Evolutionary conservation across 495 filamentous ascomycete species (phyloP).

Genomic region (Penicillium angulare): DNA sequence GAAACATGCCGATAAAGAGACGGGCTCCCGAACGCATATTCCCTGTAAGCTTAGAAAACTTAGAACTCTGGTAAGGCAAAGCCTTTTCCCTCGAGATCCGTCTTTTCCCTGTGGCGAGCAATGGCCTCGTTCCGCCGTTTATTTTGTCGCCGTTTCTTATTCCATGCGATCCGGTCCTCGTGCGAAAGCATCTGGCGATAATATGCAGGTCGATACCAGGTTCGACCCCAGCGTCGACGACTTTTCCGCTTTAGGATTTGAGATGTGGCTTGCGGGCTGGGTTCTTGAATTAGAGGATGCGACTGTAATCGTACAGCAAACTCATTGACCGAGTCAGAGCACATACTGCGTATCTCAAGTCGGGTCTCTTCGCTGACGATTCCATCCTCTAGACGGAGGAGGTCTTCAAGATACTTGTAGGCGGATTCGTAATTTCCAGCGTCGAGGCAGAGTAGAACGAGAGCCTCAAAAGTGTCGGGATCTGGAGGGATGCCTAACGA

Average conservation of each 20-base stretch:
- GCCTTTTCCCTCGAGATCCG: neutral
- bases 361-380: conserved; percentile 20
- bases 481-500: conserved; percentile 59
- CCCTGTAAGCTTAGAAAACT: too few species aligned
- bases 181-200: conserved; percentile 2
- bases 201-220: neutral
- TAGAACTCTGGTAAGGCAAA: neutral
- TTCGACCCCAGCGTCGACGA: neutral
- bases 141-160: conserved; percentile 2
- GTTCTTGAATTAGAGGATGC: conserved; percentile 19
- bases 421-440: conserved; percentile 39
- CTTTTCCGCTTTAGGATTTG: neutral
- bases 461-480: conserved; percentile 60
- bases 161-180: conserved; percentile 10
- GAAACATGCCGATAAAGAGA: neutral
- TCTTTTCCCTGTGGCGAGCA: neutral
- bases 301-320: conserved; percentile 31
- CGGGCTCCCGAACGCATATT: neutral
- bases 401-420: conserved; percentile 40
- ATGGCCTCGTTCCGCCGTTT: neutral
- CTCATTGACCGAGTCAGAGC: conserved; percentile 24
- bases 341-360: conserved; percentile 30
- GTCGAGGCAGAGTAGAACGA: conserved; percentile 64
- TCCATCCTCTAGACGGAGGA: conserved; percentile 25
- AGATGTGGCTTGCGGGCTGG: neutral